phyloP scores from a whole-genome alignment of 176 grass and related monocot species.

The Zea luxurians region DNA sequence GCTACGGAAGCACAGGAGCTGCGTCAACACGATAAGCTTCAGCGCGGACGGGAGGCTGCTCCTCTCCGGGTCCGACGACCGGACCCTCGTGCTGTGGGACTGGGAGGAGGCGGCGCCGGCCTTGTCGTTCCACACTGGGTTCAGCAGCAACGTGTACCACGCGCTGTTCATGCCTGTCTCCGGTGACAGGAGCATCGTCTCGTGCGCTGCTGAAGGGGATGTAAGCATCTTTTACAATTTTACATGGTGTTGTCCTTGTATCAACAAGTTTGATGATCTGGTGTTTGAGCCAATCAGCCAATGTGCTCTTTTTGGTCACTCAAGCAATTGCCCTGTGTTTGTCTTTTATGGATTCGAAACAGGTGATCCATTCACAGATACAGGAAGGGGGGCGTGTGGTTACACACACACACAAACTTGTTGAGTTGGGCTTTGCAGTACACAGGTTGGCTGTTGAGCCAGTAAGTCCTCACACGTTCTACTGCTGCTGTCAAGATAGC shows the following conservation, averaged over 20 bases:
- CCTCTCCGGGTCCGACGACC: slow-evolving; percentile 64
- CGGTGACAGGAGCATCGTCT: slow-evolving; percentile 56
- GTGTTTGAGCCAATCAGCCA: background rate
- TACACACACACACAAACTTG: slow-evolving; percentile 36
- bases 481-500: slow-evolving; percentile 62
- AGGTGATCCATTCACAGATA: slow-evolving; percentile 67
- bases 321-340: background rate
- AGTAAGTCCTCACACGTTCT: slow-evolving; percentile 69
- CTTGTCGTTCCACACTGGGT: slow-evolving; percentile 52
- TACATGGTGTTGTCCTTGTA: background rate
- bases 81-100: slow-evolving; percentile 56
- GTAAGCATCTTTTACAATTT: slow-evolving; percentile 26
- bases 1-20: slow-evolving; percentile 57
- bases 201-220: slow-evolving; percentile 64
- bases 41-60: slow-evolving; percentile 62
- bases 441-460: slow-evolving; percentile 71
- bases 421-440: slow-evolving; percentile 24
- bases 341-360: background rate
- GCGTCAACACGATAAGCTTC: slow-evolving; percentile 69
- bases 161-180: slow-evolving; percentile 80
- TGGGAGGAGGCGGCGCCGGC: slow-evolving; percentile 40
- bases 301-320: background rate
- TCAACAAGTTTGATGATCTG: background rate
- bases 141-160: slow-evolving; percentile 58
- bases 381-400: slow-evolving; percentile 37